phyloP scores from a whole-genome alignment of 2,329 filamentous ascomycete genomes.

The Cercospora nicotianae region DNA sequence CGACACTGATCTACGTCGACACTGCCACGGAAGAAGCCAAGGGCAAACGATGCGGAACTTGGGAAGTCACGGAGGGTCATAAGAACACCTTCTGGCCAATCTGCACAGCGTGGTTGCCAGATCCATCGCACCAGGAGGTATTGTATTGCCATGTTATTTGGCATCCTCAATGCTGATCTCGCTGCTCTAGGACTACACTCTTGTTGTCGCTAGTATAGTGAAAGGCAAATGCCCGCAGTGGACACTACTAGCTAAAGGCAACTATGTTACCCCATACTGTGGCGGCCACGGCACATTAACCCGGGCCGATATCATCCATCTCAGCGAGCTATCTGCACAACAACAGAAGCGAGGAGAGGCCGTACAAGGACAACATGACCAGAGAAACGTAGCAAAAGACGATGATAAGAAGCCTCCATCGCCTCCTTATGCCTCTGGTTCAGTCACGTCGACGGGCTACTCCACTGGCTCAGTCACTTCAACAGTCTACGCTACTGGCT shows the following conservation, averaged over 20 bases:
- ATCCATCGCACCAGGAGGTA: not conserved
- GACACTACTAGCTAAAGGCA: not conserved
- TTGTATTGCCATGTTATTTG: not conserved
- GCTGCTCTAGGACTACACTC: not conserved
- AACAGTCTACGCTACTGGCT: not conserved
- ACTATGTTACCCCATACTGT: not conserved
- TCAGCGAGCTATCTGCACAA: not conserved
- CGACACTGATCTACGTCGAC: not conserved
- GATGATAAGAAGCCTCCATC: not conserved
- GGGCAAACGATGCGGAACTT: not conserved
- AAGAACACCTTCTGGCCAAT: not conserved
- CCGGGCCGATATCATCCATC: not conserved
- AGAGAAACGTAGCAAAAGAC: not conserved
- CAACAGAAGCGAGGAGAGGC: not conserved
- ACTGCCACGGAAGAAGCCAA: not conserved
- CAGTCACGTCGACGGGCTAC: not conserved
- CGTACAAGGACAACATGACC: not conserved
- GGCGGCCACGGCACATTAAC: not conserved
- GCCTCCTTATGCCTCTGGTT: not conserved
- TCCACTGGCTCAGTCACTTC: not conserved
- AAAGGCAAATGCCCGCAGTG: not conserved
- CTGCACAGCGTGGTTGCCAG: not conserved
- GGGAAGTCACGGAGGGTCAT: not conserved
- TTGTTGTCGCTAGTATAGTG: not conserved
- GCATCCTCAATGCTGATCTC: not conserved